phyloP scores from a whole-genome alignment of 495 filamentous ascomycete species.

The Hyaloscypha hepaticicola region DNA sequence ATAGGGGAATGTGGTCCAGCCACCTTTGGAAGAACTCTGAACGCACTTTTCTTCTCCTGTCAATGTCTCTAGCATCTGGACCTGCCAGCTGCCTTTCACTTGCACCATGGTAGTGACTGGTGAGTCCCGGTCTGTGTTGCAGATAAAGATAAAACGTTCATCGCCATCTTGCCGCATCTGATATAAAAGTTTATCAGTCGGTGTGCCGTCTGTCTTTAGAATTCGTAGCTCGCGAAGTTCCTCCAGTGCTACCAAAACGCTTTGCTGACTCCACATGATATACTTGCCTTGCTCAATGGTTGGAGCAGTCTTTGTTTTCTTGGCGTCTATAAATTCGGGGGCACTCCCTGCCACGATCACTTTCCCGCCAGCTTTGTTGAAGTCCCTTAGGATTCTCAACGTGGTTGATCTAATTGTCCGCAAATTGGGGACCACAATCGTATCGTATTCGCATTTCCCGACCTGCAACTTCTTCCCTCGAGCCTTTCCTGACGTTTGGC shows the following conservation, averaged over 20 bases:
- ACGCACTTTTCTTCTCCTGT: slow-evolving; percentile 5
- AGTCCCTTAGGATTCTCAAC: slow-evolving; percentile 16
- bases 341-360: slow-evolving; percentile 27
- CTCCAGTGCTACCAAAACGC: slow-evolving; percentile 25
- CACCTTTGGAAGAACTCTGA: background rate
- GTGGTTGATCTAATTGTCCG: slow-evolving; percentile 30
- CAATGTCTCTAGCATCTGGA: slow-evolving; percentile 27
- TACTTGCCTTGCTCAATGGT: slow-evolving; percentile 10
- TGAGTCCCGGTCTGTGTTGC: slow-evolving; percentile 28
- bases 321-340: slow-evolving; percentile 15
- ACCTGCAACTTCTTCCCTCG: slow-evolving; percentile 23
- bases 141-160: slow-evolving; percentile 31
- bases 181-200: too few relatives aligned
- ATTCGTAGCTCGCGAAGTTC: slow-evolving; percentile 23
- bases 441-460: slow-evolving; percentile 29
- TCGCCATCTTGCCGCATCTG: slow-evolving; percentile 33
- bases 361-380: slow-evolving; percentile 21
- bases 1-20: slow-evolving; percentile 29
- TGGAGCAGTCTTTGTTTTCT: slow-evolving; percentile 6
- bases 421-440: slow-evolving; percentile 31
- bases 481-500: slow-evolving; percentile 14
- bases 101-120: slow-evolving; percentile 17
- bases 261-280: slow-evolving; percentile 24
- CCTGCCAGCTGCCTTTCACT: slow-evolving; percentile 27
- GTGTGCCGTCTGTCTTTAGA: background rate